Evolutionary conservation across 2,329 filamentous ascomycete species (phyloP), one percentile per base, ranked within the genome.

Genomic region (Fusarium lyarnte): DNA sequence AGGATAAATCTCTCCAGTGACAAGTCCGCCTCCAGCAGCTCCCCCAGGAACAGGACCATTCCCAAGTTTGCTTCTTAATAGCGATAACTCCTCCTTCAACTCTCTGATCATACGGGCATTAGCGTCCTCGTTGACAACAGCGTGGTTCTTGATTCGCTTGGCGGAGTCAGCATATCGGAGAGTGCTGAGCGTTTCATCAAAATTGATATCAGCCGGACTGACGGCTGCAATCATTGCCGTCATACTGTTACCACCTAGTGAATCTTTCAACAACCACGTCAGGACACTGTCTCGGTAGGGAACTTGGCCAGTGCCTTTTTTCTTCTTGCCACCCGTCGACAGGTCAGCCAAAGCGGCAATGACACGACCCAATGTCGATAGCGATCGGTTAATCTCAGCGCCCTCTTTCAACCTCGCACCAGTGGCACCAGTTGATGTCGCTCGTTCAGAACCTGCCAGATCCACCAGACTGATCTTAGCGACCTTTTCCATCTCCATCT

Each of bases 141-240:
- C 96, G 82, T 99, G 96, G 84, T 99, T 99, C 94, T 98, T 98
- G 88, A 99, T 99, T 77, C 96, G 91, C 85, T 99, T 99, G 31
- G 96, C 96, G 12, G 94, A 98, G 80, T 99, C 95, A 62, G 97
- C 96, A 82, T 99, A 99, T 78, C 97, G 91, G 33, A 99, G 87
- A 2, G 96, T 99, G 80, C 95, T 96, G 23, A 99, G 87, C 1
- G 97, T 99, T 83, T 99, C 96, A 74, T 99, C 96, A 79, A 97
- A 98, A 83, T 99, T 99, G 85, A 98, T 98, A 82, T 99, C 96
- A 60, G 96, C 96, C 8, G 96, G 96, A 78, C 95, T 98, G 79
- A 99, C 98, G 58, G 95, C 95, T 55, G 96, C 97, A 86, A 99
- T 99, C 97, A 99, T 99, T 66, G 96, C 96, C 29, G 96, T 99